Base-by-base conservation (phyloP, 2,329 filamentous ascomycete species). In the Cercospora brassicicola region DNA sequence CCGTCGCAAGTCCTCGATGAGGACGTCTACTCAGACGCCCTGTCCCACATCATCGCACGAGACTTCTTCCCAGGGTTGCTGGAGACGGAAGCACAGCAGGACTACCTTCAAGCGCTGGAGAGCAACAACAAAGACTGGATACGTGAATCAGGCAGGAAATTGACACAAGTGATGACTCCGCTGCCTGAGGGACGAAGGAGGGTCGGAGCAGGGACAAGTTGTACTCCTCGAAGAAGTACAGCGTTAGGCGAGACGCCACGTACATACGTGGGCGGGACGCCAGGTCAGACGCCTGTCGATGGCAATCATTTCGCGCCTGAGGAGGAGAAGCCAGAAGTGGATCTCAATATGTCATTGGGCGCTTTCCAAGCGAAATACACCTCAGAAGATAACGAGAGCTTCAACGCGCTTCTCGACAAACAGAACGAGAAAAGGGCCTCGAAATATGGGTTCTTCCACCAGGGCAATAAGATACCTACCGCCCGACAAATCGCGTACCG, bases 381-480 rank as follows among this genome's bases (percentile, higher is more conserved):
- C 0, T 97, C 93, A 76, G 95, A 99, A 79, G 95, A 99, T 78
- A 98, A 98, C 77, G 95, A 97, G 78, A 96, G 92, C 74, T 98
- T 99, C 82, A 96, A 97, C 80, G 91, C 90, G 74, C 84, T 99
- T 1, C 83, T 98, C 30, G 95, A 99, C 81, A 91, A 90, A 75
- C 93, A 97, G 76, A 99, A 97, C 76, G 86, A 89, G 69, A 94
- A 93, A 78, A 88, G 86, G 61, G 90, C 91, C 0, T 90, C 94
- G 75, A 96, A 94, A 75, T 91, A 97, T 76, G 89, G 89, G 0
- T 97, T 94, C 91, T 84, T 98, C 56, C 96, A 93, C 89, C 86
- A 88, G 9, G 91, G 89, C 30, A 97, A 98, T 81, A 94, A 94
- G 78, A 87, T 97, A 55, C 86, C 86, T 0, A 83, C 86, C 13